Evolutionary conservation across 2,329 filamentous ascomycete genomes (phyloP).

Genomic region (Monilinia polystroma): DNA sequence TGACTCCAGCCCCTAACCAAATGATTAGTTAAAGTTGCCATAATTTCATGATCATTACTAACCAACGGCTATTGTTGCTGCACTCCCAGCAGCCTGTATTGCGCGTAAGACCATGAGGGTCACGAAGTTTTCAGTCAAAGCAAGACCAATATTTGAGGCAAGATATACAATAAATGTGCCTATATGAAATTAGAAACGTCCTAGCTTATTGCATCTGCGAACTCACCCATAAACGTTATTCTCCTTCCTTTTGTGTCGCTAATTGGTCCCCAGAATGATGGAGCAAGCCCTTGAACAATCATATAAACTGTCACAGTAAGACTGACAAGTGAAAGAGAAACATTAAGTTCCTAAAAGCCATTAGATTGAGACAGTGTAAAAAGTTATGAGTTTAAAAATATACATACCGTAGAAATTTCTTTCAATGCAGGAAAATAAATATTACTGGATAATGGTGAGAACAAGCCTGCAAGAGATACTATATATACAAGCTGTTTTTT

Average conservation of each 20-base stretch:
- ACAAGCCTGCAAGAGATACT: conserved; percentile 27
- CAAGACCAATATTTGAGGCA: conserved; percentile 48
- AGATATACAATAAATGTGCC: conserved; percentile 49
- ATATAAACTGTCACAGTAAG: conserved; percentile 50
- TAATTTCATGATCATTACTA: conserved; percentile 42
- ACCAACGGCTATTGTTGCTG: conserved; percentile 50
- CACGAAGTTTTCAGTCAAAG: conserved; percentile 45
- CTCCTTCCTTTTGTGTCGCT: conserved; percentile 35
- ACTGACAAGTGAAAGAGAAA: conserved; percentile 36
- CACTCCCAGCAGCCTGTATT: conserved; percentile 48
- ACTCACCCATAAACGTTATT: conserved; percentile 14
- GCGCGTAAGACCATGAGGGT: conserved; percentile 48
- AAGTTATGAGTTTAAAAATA: not conserved
- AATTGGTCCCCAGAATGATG: conserved; percentile 47
- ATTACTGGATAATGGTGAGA: conserved; percentile 29
- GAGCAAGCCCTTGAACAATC: conserved; percentile 51
- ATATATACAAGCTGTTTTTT: conserved; percentile 50
- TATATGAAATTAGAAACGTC: not conserved
- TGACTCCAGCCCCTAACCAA: conserved; percentile 17
- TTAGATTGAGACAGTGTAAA: not conserved
- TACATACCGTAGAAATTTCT: conserved; percentile 13
- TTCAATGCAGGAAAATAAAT: conserved; percentile 31
- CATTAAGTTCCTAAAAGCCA: conserved; percentile 10
- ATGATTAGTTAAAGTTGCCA: not conserved
- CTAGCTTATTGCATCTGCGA: conserved; percentile 22